A percentile compares a stretch with the other conserved stretches of the same genome.
Conservation (phyloP, 352 stramenopile genomes). For the Saprolegnia parasitica region DNA sequence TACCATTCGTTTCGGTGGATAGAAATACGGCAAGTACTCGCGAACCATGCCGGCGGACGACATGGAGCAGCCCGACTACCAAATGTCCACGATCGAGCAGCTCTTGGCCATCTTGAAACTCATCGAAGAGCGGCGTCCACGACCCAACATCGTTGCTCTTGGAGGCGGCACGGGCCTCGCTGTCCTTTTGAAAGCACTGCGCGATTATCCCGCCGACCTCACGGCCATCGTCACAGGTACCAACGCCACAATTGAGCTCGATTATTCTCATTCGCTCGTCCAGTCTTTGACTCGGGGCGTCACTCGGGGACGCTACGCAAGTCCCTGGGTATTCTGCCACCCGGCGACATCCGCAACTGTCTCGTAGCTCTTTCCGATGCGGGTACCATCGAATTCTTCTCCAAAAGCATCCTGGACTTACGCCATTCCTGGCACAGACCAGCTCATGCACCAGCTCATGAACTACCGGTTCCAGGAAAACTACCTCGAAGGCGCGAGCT, state of each 20-base stretch:
- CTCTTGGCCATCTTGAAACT: conserved; percentile 68
- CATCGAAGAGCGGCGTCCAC: conserved; percentile 68
- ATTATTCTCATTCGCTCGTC: neutral
- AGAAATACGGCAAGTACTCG: conserved; percentile 81
- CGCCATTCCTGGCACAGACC: conserved; percentile 33
- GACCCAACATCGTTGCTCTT: conserved; percentile 80
- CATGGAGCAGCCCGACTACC: conserved; percentile 73
- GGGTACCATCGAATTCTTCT: conserved; percentile 33
- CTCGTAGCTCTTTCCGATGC: conserved; percentile 77
- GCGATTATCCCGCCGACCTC: conserved; percentile 76
- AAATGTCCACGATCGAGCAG: conserved; percentile 79
- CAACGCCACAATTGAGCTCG: neutral
- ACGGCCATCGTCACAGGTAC: conserved; percentile 77
- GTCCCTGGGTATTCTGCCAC: conserved; percentile 73
- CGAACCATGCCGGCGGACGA: conserved; percentile 82
- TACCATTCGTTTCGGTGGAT: neutral
- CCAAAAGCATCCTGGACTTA: neutral
- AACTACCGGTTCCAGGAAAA: conserved; percentile 85
- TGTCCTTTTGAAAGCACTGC: conserved; percentile 78
- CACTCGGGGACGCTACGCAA: conserved; percentile 79
- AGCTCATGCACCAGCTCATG: conserved; percentile 84
- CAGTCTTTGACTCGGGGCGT: conserved; percentile 79
- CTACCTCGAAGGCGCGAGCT: conserved; percentile 82
- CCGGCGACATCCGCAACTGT: conserved; percentile 84
- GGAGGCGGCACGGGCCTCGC: conserved; percentile 74